Base-by-base conservation (phyloP, 257 asterid genomes). In the Solanum sitiens region DNA sequence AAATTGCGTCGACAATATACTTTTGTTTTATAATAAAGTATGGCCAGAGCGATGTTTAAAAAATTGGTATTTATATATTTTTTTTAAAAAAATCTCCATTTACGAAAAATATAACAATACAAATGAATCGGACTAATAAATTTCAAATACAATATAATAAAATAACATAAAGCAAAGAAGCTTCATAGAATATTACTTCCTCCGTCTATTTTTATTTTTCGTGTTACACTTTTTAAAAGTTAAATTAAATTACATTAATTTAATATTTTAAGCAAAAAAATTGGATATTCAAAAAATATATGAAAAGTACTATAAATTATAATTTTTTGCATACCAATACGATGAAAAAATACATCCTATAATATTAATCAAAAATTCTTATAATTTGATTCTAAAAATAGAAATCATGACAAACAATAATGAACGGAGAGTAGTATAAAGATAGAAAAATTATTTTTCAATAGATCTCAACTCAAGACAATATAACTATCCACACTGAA, bases 261-360 rank as follows among this genome's bases (percentile, higher is more conserved):
- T 0, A 0, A 35, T 5, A 5, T 0, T 35, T 35, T 1, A 35
- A 35, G 5, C 1, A 35, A 35, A 35, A 35, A 35, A 5, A 1
- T 35, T 35, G 5, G 0, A 35, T 35, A 0, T 35, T 5, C 7
- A 35, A 35, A 35, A 35, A 35, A 5, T 35, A 5, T 35, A 35
- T 35, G 0, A 35, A 35, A 35, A 35, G 7, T 35, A 35, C 1
- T 1, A 35, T 35, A 35, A 35, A 6, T 35, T 35, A 35, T 6
- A 35, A 35, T 1, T 35, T 35, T 35, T 35, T 4, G 1, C 4
- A 35, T 35, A 35, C 3, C 5, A 4, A 35, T 35, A 35, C 0
- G 6, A 35, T 35, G 1, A 5, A 5, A 6, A 5, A 35, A 5
- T 5, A 35, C 7, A 5, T 35, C 1, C 0, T 35, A 0, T 5